Base-by-base conservation (phyloP, 108 stramenopile genomes). In the Cyclotella choctawhatcheeana region DNA sequence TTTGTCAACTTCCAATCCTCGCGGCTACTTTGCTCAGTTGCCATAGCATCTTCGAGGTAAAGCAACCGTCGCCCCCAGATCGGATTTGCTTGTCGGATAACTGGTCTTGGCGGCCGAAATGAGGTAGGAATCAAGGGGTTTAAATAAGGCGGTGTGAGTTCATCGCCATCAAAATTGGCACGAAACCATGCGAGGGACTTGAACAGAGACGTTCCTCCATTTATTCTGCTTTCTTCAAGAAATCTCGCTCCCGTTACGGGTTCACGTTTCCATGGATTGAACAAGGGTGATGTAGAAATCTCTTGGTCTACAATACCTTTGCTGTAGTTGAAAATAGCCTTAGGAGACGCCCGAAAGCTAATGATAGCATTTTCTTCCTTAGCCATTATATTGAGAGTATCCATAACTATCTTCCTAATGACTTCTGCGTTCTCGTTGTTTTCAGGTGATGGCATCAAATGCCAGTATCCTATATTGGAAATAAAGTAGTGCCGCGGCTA, bases 121-220 rank as follows among this genome's bases (percentile, higher is more conserved):
- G 31, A 51, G 3, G 86, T 76, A 0, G 91, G 88, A 25, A 92
- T 54, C 44, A 92, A 45, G 8, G 91, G 88, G 59, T 92, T 88
- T n/a, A 86, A 52, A 37, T 80, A 76, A 12, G 91, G 91, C 6
- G 87, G 88, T 18, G 69, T 44, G 5, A 90, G 63, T 67, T 87
- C 80, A 13, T 86, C 88, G 32, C 71, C 79, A 25, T 84, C 82
- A 56, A 85, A 76, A 53, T 47, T 73, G 51, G 59, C 48, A 80
- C 53, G 54, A 50, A 89, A 69, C 86, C 87, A 87, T 51, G 44
- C 76, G 50, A 62, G 67, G 48, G 62, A 87, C 31, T 59, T 78
- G 70, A 65, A 85, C 58, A 73, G 83, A 71, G 67, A 79, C 54
- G 30, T 37, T n/a, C 68, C 76, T 2, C 72, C 70, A 68, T 50